A percentile compares a stretch with the other conserved stretches of the same genome.
These are phyloP conservation scores for Abrus pulchellus DNA, from an alignment of 306 rosid genomes.

Conservation along the genomic window DNA sequence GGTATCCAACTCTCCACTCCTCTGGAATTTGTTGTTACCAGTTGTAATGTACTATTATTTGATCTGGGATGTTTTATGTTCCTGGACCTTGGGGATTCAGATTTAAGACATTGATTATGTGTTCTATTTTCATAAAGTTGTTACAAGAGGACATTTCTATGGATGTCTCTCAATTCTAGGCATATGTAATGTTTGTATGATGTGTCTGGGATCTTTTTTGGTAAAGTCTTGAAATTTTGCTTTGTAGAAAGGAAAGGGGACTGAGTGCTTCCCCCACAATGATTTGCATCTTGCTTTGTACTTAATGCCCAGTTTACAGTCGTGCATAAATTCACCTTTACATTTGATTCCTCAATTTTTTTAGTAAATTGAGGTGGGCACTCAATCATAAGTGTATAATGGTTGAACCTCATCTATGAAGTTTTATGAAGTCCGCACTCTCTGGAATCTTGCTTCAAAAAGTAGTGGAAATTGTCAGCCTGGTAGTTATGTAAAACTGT, in stretches of 20 bases:
- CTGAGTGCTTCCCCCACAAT: background rate
- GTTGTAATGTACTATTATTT: constrained; percentile 5
- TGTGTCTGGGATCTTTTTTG: background rate
- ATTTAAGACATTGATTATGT: background rate
- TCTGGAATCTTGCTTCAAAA: constrained; percentile 22
- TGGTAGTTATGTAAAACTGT: constrained; percentile 24
- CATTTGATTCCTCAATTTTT: constrained; percentile 13
- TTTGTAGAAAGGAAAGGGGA: constrained; percentile 13
- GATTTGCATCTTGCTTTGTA: constrained; percentile 17
- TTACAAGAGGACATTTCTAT: background rate
- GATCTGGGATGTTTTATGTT: constrained; percentile 11
- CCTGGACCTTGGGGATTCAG: background rate
- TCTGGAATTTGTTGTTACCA: background rate
- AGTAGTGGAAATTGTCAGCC: background rate
- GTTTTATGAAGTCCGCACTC: constrained; percentile 6
- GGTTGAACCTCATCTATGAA: constrained; percentile 10
- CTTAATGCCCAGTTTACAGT: background rate
- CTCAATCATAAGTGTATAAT: background rate
- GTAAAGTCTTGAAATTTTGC: constrained; percentile 6
- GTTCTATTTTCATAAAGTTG: background rate
- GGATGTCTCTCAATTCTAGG: constrained; percentile 3
- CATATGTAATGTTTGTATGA: background rate
- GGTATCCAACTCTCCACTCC: background rate
- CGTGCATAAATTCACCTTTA: background rate
- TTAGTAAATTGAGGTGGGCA: constrained; percentile 8